Evolutionary conservation across 129 eudicot genomes (phyloP), one percentile per base, ranked within the genome.

Genomic region (Logfia minima): DNA sequence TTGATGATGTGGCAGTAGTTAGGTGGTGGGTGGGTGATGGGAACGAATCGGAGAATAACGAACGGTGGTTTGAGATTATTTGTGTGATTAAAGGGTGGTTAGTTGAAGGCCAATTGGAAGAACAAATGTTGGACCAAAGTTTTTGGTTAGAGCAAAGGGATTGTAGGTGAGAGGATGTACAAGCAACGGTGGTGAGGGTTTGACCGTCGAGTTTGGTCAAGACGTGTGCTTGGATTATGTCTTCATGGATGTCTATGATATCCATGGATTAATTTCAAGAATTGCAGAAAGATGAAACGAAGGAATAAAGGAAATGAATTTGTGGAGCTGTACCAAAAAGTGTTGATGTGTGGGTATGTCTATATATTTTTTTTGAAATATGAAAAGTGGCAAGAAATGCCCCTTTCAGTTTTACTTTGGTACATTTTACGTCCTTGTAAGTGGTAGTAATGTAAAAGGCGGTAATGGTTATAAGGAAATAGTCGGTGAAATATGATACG

Each of bases 41-140:
- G 51, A 72, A 72, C 21, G 75, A 63, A 22, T 83, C 86, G 21
- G 83, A 72, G 72, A 77, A 83, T 59, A 83, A 78, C 0, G 76
- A 77, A 9, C 86, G 86, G 79, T 83, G 87, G 68, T 51, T 45
- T 26, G 75, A 31, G 65, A 83, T 66, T 45, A 72, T 3, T 10
- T 66, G 34, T 4, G 10, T 21, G 64, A 78, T 67, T 8, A 48
- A 9, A 29, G 71, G 43, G 53, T 83, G 58, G 3, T 72, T 43
- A 14, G 76, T 83, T 4, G 83, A 83, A 0, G 83, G 86, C 92
- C 94, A 91, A 24, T 74, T 76, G 37, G 83, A n/a, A 78, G 76
- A 66, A 68, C 93, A 88, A 8, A 86, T 74, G 4, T 77, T 60
- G 17, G 72, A 34, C 97, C 97, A 91, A 0, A 91, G 82, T 4